Evolutionary conservation across 805 yeast species (phyloP), one percentile per base, ranked within the genome.

Genomic region (Kazachstania bromeliacearum): DNA sequence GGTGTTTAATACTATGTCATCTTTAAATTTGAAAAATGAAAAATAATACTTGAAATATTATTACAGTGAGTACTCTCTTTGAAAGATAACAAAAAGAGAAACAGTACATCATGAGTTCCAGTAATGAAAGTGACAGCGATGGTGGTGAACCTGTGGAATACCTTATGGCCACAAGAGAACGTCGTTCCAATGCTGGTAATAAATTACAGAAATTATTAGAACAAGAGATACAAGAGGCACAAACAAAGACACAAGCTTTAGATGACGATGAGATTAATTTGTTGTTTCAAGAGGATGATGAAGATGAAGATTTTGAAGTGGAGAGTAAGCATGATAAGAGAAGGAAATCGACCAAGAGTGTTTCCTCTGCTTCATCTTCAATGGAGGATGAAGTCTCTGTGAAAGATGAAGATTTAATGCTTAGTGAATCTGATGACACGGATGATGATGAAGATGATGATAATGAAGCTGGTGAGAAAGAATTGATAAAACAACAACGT

Each of bases 161-260:
- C 48, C 67, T 85, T 38, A 80, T 81, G 47, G 75, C 82, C 15
- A 79, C 94, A 3, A 71, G 96, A 42, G 63, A 75, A 41, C 68
- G 85, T 44, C 74, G 98, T 37, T 59, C 85, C 30, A 92, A 89
- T 61, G 98, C 98, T 2, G 98, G 98, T 12, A 80, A 84, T 35
- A 68, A 92, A 37, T 65, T 92, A 54, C 74, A 75, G 49, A 75
- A 76, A 38, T 68, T 92, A 41, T 63, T 92, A 14, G 81, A 77
- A 40, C 69, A 83, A 20, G 95, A 59, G 33, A 37, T 58, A 9
- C 82, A 74, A 43, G 79, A 74, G 13, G 41, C 53, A 38, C 42
- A 47, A 28, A 39, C 46, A 4, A 46, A 38, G 22, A 50, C 55
- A 4, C 65, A 63, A 12, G 68, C 65, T 3, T 85, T 84, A 29